Conservation (phyloP, 768 basidiomycete genomes). For the Crassisporium funariophilum region DNA sequence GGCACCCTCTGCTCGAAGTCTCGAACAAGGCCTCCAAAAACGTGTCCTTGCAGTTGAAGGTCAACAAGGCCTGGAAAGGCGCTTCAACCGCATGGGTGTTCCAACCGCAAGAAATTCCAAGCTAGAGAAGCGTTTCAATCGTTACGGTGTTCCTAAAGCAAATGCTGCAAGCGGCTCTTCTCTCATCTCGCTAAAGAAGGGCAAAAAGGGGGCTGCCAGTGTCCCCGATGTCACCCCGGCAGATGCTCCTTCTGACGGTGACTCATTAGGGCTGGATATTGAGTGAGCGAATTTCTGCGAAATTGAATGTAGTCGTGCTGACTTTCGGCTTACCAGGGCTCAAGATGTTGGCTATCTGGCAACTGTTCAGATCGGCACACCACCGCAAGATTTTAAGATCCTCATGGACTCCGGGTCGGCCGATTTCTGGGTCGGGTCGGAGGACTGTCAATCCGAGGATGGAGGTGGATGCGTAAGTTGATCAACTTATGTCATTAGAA, state of each 20-base stretch:
- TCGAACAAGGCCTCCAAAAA: conserved; percentile 40
- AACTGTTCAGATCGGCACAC: conserved; percentile 67
- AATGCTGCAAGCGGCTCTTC: conserved; percentile 7
- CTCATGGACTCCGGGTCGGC: conserved; percentile 75
- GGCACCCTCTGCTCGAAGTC: conserved; percentile 48
- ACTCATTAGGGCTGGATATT: conserved; percentile 71
- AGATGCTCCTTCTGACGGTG: conserved; percentile 36
- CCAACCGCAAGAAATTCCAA: conserved; percentile 10
- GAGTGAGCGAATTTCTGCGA: conserved; percentile 45
- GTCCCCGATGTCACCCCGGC: conserved; percentile 39
- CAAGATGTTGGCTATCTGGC: conserved; percentile 57
- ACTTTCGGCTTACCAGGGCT: conserved; percentile 35
- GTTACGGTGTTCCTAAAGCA: conserved; percentile 22
- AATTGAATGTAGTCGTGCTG: not conserved
- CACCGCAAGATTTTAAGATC: conserved; percentile 54
- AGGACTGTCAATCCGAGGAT: conserved; percentile 47
- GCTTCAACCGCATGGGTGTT: conserved; percentile 28
- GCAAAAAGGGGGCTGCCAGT: conserved; percentile 3
- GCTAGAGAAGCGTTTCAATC: conserved; percentile 31
- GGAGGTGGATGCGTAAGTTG: conserved; percentile 44
- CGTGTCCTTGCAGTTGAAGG: conserved; percentile 30
- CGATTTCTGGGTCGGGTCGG: conserved; percentile 66
- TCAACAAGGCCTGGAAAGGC: conserved; percentile 28
- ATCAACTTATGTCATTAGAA: not conserved
- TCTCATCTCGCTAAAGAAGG: conserved; percentile 7